Base-by-base conservation (phyloP, 2,329 filamentous ascomycete species). In the Setomelanomma holmii region DNA sequence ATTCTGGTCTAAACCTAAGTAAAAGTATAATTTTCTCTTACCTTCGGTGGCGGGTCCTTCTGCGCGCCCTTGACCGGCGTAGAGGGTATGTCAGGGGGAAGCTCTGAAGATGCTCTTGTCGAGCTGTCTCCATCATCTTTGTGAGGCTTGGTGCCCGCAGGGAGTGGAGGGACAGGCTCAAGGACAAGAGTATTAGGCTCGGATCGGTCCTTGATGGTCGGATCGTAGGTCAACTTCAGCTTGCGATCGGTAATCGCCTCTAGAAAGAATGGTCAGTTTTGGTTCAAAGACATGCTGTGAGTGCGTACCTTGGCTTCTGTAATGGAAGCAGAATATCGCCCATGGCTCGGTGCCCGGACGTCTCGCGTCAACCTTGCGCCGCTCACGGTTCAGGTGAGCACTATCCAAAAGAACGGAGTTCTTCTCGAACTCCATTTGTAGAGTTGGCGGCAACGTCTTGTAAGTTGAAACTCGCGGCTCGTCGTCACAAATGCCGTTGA, bases 311-410 rank as follows among this genome's bases (percentile, higher is more conserved):
- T 65, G 46, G 30, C 49, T 67, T 6, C 77, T 71, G 54, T 78
- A 79, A 56, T 77, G 73, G 55, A 78, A 79, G 16, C 74, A 67
- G 42, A 78, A 73, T 10, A 72, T 70, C 1, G 68, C 73, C 75
- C 75, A 78, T 5, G 75, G 68, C 40, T 68, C 59, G 14, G 49
- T 55, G 1, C 76, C 76, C 19, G 70, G 71, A 1, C 74, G 68
- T 27, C 53, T 56, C 6, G 38, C 21, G 4, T 49, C 22, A 7
- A 64, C 40, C 30, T 57, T 64, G 30, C 51, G 59, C 17, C 55
- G 53, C 41, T 53, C 44, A 6, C 36, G 47, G 0, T 19, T 61
- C 3, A 17, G 14, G 22, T 52, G 56, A 1, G 5, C 11, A 3
- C 30, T 38, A 17, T 67, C 62, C 2, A 69, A 20, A 12, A 49